phyloP scores from a whole-genome alignment of 805 yeast species.

The Nakazawaea ambrosiae region DNA sequence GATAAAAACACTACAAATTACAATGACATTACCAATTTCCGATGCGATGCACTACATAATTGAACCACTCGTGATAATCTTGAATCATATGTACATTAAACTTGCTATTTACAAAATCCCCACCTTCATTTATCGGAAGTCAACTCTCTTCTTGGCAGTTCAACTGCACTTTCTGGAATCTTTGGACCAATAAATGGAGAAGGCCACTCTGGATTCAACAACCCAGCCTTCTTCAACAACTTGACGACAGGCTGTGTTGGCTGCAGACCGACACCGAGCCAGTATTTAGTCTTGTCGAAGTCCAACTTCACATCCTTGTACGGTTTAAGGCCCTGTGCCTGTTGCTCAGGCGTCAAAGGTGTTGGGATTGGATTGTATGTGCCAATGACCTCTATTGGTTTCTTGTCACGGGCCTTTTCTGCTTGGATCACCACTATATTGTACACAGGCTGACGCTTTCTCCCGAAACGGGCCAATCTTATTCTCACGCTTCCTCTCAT shows the following conservation, averaged over 20 bases:
- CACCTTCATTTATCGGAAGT: no score
- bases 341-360: conserved; percentile 58
- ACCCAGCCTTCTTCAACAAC: conserved; percentile 73
- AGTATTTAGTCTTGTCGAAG: conserved; percentile 84
- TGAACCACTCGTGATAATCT: no score
- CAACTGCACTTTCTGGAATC: conserved; percentile 15
- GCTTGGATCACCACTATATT: conserved; percentile 86
- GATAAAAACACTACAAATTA: not conserved
- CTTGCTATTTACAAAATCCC: not conserved
- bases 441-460: conserved; percentile 79
- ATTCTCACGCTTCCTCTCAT: conserved; percentile 77
- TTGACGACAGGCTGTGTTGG: conserved; percentile 78
- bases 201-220: conserved; percentile 55
- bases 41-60: no score
- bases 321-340: conserved; percentile 47
- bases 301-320: conserved; percentile 78
- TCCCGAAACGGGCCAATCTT: conserved; percentile 88
- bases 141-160: conserved; percentile 11
- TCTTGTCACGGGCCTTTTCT: conserved; percentile 70
- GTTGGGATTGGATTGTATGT: conserved; percentile 83
- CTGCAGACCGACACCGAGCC: conserved; percentile 97
- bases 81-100: no score
- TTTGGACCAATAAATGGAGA: conserved; percentile 29
- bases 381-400: conserved; percentile 93
- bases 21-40: no score